These are phyloP conservation scores for Graphiopsis chlorocephala DNA, from an alignment of 2,329 filamentous ascomycete species.

Conservation along the genomic window DNA sequence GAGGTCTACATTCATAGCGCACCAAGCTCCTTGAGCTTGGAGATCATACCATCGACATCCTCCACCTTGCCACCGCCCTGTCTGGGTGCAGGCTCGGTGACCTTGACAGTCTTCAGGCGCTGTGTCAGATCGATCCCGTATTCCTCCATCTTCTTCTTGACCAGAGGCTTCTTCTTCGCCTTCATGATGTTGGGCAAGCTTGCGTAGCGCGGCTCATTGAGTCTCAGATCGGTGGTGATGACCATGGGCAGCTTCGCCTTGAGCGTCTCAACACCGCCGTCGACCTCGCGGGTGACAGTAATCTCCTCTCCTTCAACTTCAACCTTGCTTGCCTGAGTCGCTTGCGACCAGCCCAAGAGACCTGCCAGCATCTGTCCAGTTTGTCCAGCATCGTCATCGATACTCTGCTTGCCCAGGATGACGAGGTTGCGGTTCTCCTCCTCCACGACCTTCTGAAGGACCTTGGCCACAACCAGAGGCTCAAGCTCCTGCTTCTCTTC, in stretches of 20 bases:
- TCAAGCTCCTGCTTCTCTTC: conserved; percentile 73
- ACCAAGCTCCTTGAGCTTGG: conserved; percentile 93
- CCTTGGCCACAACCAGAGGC: conserved; percentile 86
- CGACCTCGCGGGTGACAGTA: conserved; percentile 85
- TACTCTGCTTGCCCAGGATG: conserved; percentile 94
- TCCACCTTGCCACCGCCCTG: conserved; percentile 96
- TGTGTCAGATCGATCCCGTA: conserved; percentile 72
- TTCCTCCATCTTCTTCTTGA: conserved; percentile 85
- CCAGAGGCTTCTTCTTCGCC: conserved; percentile 99
- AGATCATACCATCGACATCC: conserved; percentile 90
- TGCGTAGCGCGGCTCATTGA: conserved; percentile 94
- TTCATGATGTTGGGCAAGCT: conserved; percentile 99
- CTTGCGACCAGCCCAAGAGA: conserved; percentile 87
- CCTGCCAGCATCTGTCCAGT: conserved; percentile 98
- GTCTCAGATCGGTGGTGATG: conserved; percentile 87
- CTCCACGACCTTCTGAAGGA: conserved; percentile 75
- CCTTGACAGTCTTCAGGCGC: conserved; percentile 85
- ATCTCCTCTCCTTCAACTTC: conserved; percentile 69
- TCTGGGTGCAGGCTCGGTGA: conserved; percentile 79
- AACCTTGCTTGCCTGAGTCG: conserved; percentile 86
- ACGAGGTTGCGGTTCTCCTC: conserved; percentile 88
- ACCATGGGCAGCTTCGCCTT: conserved; percentile 83
- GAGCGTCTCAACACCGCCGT: conserved; percentile 91
- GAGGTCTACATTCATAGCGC: conserved; percentile 58
- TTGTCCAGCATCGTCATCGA: conserved; percentile 93